Evolutionary conservation across 306 rosid species (phyloP).

Genomic region (Cicer bijugum): DNA sequence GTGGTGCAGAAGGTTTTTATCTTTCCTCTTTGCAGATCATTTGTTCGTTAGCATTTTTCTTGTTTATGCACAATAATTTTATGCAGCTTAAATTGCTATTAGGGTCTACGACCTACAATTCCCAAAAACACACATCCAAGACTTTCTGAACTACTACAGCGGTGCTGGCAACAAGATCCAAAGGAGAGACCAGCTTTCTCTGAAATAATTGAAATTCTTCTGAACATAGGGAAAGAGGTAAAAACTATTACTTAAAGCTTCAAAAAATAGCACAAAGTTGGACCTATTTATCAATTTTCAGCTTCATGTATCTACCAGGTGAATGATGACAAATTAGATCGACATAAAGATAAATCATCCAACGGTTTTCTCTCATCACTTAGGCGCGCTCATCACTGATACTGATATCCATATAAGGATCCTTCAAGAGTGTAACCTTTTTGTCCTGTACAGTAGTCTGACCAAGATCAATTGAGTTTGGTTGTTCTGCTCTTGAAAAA

Average conservation of each 20-base stretch:
- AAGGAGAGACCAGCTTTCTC: conserved; percentile 75
- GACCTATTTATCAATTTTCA: conserved; percentile 27
- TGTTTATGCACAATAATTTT: conserved; percentile 21
- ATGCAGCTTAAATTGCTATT: conserved; percentile 45
- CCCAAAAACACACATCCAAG: conserved; percentile 73
- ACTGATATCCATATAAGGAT: conserved; percentile 31
- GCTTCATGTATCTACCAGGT: conserved; percentile 54
- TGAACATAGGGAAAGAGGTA: conserved; percentile 78
- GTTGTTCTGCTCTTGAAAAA: conserved; percentile 41
- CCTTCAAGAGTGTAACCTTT: conserved; percentile 40
- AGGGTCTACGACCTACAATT: conserved; percentile 83
- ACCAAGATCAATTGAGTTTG: conserved; percentile 44
- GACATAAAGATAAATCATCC: conserved; percentile 61
- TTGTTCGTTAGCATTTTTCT: conserved; percentile 1
- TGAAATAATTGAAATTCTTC: conserved; percentile 75
- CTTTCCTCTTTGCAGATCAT: conserved; percentile 29
- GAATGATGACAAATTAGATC: conserved; percentile 51
- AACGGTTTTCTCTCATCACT: conserved; percentile 73
- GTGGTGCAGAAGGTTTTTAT: conserved; percentile 92
- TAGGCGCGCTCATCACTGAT: conserved; percentile 60
- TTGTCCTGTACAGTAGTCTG: conserved; percentile 55
- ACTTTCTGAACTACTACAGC: conserved; percentile 78
- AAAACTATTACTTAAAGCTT: not conserved
- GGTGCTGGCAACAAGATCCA: conserved; percentile 93
- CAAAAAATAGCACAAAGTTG: not conserved